These are phyloP conservation scores for Chaetomium strumarium DNA, from an alignment of 2,329 filamentous ascomycete genomes.

Conservation along the genomic window DNA sequence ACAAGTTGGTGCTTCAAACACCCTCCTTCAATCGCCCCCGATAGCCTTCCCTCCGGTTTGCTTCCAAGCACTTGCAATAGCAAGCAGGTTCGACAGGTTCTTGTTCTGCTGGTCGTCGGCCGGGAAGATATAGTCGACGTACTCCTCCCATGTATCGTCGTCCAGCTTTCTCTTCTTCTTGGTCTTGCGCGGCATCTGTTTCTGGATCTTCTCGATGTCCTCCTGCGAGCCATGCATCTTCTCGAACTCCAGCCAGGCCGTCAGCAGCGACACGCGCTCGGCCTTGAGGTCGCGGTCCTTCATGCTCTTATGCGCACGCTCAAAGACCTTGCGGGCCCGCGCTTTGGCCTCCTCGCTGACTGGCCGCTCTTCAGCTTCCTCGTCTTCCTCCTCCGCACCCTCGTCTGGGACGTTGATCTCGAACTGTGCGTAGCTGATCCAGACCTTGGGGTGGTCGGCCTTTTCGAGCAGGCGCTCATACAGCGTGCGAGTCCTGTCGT, in stretches of 20 bases:
- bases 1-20: neutral
- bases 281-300: conserved; percentile 87
- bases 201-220: conserved; percentile 77
- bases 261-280: conserved; percentile 86
- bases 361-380: conserved; percentile 58
- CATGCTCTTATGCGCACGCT: conserved; percentile 78
- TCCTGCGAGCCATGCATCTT: conserved; percentile 69
- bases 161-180: conserved; percentile 91
- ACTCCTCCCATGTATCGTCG: conserved; percentile 93
- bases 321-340: conserved; percentile 76
- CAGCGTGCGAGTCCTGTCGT: conserved; percentile 70
- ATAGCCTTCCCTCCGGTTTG: conserved; percentile 42
- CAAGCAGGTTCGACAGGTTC: conserved; percentile 76
- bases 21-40: conserved; percentile 21
- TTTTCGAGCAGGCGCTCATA: conserved; percentile 90
- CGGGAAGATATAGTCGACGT: conserved; percentile 95
- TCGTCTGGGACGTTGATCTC: conserved; percentile 87
- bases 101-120: conserved; percentile 84
- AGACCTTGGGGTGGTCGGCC: conserved; percentile 98
- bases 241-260: conserved; percentile 91
- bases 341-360: conserved; percentile 79
- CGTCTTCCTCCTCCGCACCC: conserved; percentile 53
- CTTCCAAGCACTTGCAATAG: conserved; percentile 87
- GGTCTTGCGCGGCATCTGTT: conserved; percentile 86
- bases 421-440: conserved; percentile 98